phyloP scores from a whole-genome alignment of 768 basidiomycete genomes.

The Mycena galopus region DNA sequence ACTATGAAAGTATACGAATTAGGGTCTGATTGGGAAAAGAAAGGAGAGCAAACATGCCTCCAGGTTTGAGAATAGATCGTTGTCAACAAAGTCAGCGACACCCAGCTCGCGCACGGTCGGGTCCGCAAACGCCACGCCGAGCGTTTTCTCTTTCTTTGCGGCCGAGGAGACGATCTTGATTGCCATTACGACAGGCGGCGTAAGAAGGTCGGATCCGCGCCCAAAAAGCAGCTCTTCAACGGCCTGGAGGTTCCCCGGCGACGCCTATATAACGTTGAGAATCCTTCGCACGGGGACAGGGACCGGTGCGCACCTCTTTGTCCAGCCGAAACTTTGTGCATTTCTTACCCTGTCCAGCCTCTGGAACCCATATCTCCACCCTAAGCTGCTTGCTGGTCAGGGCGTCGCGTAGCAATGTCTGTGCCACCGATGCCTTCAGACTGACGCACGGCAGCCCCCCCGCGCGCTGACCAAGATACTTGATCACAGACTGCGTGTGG shows the following conservation, averaged over 20 bases:
- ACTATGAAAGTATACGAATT: slow-evolving; percentile 62
- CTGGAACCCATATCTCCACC: slow-evolving; percentile 91
- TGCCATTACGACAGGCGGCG: slow-evolving; percentile 91
- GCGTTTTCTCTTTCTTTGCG: slow-evolving; percentile 71
- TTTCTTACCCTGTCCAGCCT: slow-evolving; percentile 81
- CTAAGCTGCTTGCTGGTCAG: slow-evolving; percentile 91
- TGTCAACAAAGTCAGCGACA: slow-evolving; percentile 92
- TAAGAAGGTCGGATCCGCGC: slow-evolving; percentile 76
- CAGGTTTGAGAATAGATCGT: slow-evolving; percentile 94
- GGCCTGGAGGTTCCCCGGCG: slow-evolving; percentile 75
- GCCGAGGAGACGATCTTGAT: slow-evolving; percentile 79
- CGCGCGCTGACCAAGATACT: slow-evolving; percentile 83
- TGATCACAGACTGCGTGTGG: slow-evolving; percentile 92
- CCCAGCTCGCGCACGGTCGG: slow-evolving; percentile 88
- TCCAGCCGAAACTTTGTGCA: slow-evolving; percentile 80
- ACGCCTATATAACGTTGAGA: slow-evolving; percentile 51
- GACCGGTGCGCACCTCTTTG: slow-evolving; percentile 72
- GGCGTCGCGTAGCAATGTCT: slow-evolving; percentile 87
- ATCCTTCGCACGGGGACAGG: neutral
- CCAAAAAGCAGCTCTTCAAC: slow-evolving; percentile 90
- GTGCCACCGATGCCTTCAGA: slow-evolving; percentile 82
- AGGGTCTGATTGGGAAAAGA: neutral
- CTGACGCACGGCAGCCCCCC: slow-evolving; percentile 82
- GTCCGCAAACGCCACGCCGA: slow-evolving; percentile 95
- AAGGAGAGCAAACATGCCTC: slow-evolving; percentile 67